phyloP scores from a whole-genome alignment of 192 early-diverging fungal species.

The Backusella luteola region DNA sequence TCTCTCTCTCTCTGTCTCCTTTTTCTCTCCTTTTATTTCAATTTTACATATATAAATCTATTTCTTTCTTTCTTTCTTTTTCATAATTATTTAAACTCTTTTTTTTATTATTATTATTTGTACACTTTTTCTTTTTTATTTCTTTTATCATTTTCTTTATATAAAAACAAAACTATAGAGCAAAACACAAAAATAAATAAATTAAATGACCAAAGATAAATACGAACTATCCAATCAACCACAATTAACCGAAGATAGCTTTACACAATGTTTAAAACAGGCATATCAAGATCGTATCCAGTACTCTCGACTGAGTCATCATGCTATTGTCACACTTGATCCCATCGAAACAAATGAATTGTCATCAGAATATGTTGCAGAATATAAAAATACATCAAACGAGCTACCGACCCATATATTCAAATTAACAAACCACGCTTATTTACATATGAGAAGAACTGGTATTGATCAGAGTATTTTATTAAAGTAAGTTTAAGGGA shows the following conservation, averaged over 20 bases:
- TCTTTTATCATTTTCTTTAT: not conserved
- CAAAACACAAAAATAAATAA: conserved; percentile 5
- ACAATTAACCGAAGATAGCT: conserved; percentile 27
- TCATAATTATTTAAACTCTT: not conserved
- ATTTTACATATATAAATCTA: conserved; percentile 1
- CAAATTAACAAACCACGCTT: conserved; percentile 71
- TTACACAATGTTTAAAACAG: conserved; percentile 47
- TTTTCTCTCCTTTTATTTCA: conserved; percentile 9
- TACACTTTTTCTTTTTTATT: too few relatives aligned
- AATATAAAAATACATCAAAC: conserved; percentile 55
- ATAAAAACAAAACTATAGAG: not conserved
- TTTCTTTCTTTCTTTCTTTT: not conserved
- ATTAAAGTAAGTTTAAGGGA: conserved; percentile 49
- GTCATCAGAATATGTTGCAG: conserved; percentile 62
- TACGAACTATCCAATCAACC: conserved; percentile 25
- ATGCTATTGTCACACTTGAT: conserved; percentile 62
- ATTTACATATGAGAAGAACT: conserved; percentile 75
- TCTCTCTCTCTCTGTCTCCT: conserved; percentile 11
- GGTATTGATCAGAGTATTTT: conserved; percentile 66
- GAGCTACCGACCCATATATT: conserved; percentile 66
- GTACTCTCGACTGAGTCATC: conserved; percentile 58
- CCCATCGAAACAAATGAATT: conserved; percentile 48
- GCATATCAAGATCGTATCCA: conserved; percentile 45
- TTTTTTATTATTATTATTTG: not conserved
- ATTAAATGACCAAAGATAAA: not conserved